Evolutionary conservation across 1,284 basidiomycete species (phyloP).

Genomic region (Microbotryum lychnidis-dioicae): DNA sequence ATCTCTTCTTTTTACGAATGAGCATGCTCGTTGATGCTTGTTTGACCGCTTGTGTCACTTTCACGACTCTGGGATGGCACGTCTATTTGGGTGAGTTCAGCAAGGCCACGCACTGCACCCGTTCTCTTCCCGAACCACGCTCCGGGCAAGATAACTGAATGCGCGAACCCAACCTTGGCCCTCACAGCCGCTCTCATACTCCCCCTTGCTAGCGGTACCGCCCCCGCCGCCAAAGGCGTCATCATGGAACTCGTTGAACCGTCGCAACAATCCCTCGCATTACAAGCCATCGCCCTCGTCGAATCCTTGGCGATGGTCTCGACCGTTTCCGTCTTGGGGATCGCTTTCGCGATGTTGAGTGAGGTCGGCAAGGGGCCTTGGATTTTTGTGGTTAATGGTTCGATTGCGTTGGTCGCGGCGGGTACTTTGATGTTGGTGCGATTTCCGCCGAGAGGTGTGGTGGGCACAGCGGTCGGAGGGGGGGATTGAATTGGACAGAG

Average conservation of each 20-base stretch:
- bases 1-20: constrained; percentile 40
- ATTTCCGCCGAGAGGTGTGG: constrained; percentile 27
- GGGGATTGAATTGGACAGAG: no score
- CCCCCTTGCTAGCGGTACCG: constrained; percentile 41
- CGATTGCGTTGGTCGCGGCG: constrained; percentile 36
- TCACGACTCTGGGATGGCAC: constrained; percentile 35
- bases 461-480: no score
- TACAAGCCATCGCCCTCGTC: constrained; percentile 40
- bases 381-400: constrained; percentile 38
- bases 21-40: constrained; percentile 40
- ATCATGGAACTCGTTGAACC: constrained; percentile 39
- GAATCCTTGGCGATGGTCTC: constrained; percentile 36
- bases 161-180: neutral
- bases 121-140: no score
- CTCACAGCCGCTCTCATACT: constrained; percentile 35
- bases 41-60: constrained; percentile 34
- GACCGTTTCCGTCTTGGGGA: constrained; percentile 37
- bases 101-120: no score
- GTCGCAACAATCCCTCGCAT: constrained; percentile 36
- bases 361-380: constrained; percentile 33
- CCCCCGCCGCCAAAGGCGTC: constrained; percentile 41
- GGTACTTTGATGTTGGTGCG: constrained; percentile 35
- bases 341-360: constrained; percentile 34
- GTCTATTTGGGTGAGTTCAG: constrained; percentile 35
- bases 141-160: no score